Evolutionary conservation across 345 rosid genomes (phyloP), one percentile per base, ranked within the genome.

Genomic region (Barbarea vulgaris): DNA sequence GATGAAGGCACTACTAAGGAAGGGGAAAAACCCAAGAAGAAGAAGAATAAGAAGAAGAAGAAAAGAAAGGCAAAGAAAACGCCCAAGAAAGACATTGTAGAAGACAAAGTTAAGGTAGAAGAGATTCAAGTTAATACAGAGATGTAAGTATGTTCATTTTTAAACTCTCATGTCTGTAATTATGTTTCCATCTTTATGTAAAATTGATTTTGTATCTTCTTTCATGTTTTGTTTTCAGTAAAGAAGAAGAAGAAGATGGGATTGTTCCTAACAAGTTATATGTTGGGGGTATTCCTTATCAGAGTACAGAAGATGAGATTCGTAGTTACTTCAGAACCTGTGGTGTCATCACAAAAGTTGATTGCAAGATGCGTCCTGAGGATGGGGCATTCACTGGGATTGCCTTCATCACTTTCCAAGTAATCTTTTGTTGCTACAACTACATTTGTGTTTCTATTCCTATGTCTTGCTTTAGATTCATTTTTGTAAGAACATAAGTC

Each of bases 211-310:
- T 48, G 54, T 19, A 62, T 27, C 2, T 13, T 25, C 31, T 37
- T 37, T 57, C 13, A 4, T 55, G 41, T 55, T 56, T 71, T 46
- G 56, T 41, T 80, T 80, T 82, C 91, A 94, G 96, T 78, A 84
- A 75, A 70, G 71, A 37, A 30, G 74, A 51, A 72, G 48, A 44
- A n/a, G 74, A 46, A 48, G 84, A 64, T 55, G 84, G 67, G 47
- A 67, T 81, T 64, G 77, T 76, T 85, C 83, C 91, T 62, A 80
- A 75, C 5, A 89, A 86, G 84, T 75, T 90, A 61, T 91, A 90
- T 65, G 95, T 86, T 66, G 99, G 99, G 6, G 98, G 99, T 50
- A 90, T 94, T 79, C 99, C 97, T 18, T 94, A 90, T 75, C 81
- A 88, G 59, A 90, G 88, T 4, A 83, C 85, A 1, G 97, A 94